These are phyloP conservation scores for Margaritispora aquatica DNA, from an alignment of 495 filamentous ascomycete species.

Conservation along the genomic window DNA sequence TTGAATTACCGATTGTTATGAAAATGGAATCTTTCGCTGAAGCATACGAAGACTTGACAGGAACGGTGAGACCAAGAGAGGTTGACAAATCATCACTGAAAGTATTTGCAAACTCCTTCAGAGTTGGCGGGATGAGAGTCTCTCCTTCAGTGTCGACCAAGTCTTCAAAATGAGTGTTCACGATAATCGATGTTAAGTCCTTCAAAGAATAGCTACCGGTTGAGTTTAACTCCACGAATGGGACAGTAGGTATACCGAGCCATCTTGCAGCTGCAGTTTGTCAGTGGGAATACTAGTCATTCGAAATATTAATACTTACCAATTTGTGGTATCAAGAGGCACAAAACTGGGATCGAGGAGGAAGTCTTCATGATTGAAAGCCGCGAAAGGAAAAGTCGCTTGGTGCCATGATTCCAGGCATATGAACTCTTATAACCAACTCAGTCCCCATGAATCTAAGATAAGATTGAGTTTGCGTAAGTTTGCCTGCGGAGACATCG, in stretches of 20 bases:
- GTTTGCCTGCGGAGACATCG: neutral
- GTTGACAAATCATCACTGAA: conserved; percentile 35
- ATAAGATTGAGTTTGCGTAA: neutral
- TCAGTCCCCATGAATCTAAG: neutral
- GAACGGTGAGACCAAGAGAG: conserved; percentile 25
- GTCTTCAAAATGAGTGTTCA: conserved; percentile 34
- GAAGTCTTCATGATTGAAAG: neutral
- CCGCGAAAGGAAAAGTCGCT: neutral
- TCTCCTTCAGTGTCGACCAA: conserved; percentile 32
- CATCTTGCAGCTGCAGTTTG: conserved; percentile 12
- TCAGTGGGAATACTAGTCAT: neutral
- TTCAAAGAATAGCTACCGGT: conserved; percentile 26
- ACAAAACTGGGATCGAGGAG: neutral
- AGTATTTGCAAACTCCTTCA: conserved; percentile 35
- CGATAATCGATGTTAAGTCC: conserved; percentile 31
- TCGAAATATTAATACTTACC: neutral
- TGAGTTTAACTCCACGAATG: conserved; percentile 27
- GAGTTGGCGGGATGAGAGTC: conserved; percentile 42
- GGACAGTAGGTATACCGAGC: conserved; percentile 31
- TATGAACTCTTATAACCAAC: neutral
- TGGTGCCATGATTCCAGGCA: neutral
- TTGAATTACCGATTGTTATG: conserved; percentile 36
- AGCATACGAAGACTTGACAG: conserved; percentile 17
- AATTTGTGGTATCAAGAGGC: neutral
- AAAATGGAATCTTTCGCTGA: conserved; percentile 33